Conservation (phyloP, 2,329 filamentous ascomycete species). For the Sporothrix curviconia region DNA sequence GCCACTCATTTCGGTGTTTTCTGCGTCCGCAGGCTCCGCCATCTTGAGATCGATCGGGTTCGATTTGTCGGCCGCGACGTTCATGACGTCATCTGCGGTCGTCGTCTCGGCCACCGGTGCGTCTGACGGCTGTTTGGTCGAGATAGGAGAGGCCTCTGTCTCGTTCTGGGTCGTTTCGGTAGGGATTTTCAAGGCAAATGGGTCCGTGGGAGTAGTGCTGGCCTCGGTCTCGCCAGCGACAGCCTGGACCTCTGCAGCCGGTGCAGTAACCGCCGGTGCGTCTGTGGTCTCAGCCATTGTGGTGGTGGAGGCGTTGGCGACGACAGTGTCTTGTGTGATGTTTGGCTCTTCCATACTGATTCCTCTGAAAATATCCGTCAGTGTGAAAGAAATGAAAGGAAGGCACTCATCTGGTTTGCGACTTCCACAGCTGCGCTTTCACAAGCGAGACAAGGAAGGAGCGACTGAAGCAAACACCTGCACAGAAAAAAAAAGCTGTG, state of each 20-base stretch:
- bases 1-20: slow-evolving; percentile 4
- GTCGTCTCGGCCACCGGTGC: neutral
- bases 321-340: neutral
- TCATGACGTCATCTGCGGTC: slow-evolving; percentile 11
- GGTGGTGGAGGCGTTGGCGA: too few species aligned
- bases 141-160: neutral
- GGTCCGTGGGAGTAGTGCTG: neutral
- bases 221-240: neutral
- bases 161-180: neutral
- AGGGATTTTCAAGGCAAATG: neutral
- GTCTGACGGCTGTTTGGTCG: neutral
- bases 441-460: too few species aligned
- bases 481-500: slow-evolving; percentile 5
- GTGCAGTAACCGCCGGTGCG: neutral
- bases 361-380: too few species aligned
- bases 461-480: neutral
- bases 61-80: neutral
- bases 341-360: neutral
- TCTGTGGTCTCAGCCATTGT: neutral
- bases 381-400: too few species aligned
- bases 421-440: too few species aligned
- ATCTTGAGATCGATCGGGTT: neutral
- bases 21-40: neutral
- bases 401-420: too few species aligned
- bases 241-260: neutral